Conservation (phyloP, 2,329 filamentous ascomycete species). For the Cordyceps javanica region DNA sequence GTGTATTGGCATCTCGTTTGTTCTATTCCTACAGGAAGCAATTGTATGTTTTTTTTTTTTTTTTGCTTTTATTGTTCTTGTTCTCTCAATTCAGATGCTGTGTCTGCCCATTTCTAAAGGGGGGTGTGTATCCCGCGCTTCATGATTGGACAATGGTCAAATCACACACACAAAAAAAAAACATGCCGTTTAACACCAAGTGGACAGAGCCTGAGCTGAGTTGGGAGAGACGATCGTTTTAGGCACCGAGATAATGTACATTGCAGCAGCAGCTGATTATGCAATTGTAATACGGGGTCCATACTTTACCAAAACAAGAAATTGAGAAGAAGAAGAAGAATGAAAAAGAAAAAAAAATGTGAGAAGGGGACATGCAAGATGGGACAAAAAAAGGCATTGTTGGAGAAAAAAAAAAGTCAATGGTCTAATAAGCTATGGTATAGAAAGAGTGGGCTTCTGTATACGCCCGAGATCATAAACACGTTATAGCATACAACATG, state of each 20-base stretch:
- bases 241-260: background rate
- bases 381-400: too few relatives aligned
- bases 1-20: too few relatives aligned
- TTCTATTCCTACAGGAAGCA: too few relatives aligned
- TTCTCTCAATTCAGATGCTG: too few relatives aligned
- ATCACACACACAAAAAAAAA: background rate
- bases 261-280: background rate
- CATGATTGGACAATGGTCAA: background rate
- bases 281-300: background rate
- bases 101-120: too few relatives aligned
- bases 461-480: slow-evolving; percentile 3
- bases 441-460: background rate
- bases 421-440: slow-evolving; percentile 6
- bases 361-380: too few relatives aligned
- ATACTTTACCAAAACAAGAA: too few relatives aligned
- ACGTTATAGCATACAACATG: background rate
- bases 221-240: background rate
- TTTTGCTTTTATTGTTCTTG: too few relatives aligned
- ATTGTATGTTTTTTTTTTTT: too few relatives aligned
- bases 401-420: background rate
- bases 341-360: background rate
- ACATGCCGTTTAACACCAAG: background rate
- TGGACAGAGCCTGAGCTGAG: background rate
- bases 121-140: background rate
- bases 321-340: background rate